phyloP scores from a whole-genome alignment of 2,329 filamentous ascomycete genomes.

The Curvularia verruculosa region DNA sequence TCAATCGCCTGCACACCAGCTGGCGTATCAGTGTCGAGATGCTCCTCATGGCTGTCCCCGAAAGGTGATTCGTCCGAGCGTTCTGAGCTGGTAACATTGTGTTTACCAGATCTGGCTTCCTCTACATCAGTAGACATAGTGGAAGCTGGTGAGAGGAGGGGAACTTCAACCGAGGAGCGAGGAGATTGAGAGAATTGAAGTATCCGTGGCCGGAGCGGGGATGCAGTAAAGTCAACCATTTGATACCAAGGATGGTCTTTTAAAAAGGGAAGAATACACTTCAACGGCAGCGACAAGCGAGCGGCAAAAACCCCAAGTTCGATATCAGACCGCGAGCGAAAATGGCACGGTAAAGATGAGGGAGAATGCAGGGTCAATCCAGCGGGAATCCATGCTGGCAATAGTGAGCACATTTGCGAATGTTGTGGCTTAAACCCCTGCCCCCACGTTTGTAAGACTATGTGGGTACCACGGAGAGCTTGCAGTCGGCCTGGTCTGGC shows the following conservation, averaged over 20 bases:
- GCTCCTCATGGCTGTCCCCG: neutral
- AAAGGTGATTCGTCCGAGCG: neutral
- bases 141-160: neutral
- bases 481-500: neutral
- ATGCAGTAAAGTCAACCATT: neutral
- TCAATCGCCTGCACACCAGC: conserved; percentile 15
- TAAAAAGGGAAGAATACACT: neutral
- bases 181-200: neutral
- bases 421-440: conserved; percentile 2
- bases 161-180: neutral
- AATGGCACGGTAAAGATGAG: neutral
- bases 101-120: neutral
- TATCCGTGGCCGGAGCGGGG: neutral
- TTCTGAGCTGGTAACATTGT: neutral
- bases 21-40: neutral
- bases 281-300: neutral
- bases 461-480: neutral
- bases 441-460: neutral
- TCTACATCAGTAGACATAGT: neutral
- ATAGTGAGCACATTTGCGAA: conserved; percentile 13
- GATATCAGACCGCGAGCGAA: neutral
- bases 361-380: neutral
- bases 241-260: neutral
- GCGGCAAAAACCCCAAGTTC: neutral
- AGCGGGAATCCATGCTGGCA: neutral